These are phyloP conservation scores for Leccinum rimulosum DNA, from an alignment of 768 basidiomycete genomes.

Conservation along the genomic window DNA sequence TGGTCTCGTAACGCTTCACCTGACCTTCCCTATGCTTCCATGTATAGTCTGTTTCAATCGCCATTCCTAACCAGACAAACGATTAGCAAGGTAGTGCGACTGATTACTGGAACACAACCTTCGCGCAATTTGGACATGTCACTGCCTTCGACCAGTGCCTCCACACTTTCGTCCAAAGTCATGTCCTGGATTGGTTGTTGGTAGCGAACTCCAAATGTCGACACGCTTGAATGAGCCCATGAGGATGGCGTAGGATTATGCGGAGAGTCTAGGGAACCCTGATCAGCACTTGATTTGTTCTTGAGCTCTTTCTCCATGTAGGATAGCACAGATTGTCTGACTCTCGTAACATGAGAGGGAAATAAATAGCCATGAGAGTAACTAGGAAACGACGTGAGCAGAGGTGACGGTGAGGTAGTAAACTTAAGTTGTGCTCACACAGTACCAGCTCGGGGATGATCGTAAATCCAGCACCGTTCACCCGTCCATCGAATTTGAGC, in stretches of 20 bases:
- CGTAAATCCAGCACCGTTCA: constrained; percentile 97
- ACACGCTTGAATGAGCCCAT: constrained; percentile 83
- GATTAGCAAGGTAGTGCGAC: constrained; percentile 1
- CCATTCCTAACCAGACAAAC: constrained; percentile 42
- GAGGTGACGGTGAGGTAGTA: not conserved
- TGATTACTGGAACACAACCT: constrained; percentile 38
- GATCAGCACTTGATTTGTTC: constrained; percentile 33
- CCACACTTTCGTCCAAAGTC: constrained; percentile 68
- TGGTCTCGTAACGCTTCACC: constrained; percentile 56
- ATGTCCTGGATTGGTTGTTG: constrained; percentile 64
- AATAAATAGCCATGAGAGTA: constrained; percentile 96
- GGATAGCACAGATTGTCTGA: constrained; percentile 54
- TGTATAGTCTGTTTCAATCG: constrained; percentile 58
- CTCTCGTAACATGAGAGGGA: constrained; percentile 78
- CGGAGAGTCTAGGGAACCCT: constrained; percentile 18
- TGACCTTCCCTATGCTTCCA: constrained; percentile 77
- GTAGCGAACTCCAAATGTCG: constrained; percentile 80
- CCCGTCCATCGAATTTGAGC: constrained; percentile 82
- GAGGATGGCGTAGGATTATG: constrained; percentile 47
- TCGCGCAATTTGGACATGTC: constrained; percentile 71
- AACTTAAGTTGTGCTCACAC: constrained; percentile 55
- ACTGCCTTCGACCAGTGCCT: constrained; percentile 92
- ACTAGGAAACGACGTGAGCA: constrained; percentile 37
- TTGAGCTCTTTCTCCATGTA: constrained; percentile 47
- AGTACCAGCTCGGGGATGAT: constrained; percentile 91